Evolutionary conservation across 352 stramenopile genomes (phyloP).

Genomic region (Phytophthora ramorum): DNA sequence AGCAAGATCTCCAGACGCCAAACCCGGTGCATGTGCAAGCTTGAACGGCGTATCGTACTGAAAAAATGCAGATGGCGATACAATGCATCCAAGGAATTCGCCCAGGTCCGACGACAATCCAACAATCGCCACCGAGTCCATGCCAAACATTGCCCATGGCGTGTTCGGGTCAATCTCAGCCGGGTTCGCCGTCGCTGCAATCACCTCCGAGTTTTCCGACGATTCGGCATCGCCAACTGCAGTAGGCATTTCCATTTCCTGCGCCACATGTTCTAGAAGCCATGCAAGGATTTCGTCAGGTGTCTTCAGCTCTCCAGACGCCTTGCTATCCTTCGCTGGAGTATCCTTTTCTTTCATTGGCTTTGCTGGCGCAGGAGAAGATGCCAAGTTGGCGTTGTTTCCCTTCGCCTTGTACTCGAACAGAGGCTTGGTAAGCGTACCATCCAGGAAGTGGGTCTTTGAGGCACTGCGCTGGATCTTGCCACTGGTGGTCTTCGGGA

Average conservation of each 20-base stretch:
- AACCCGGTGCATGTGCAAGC: constrained; percentile 59
- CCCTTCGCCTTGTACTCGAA: constrained; percentile 61
- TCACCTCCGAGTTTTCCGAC: constrained; percentile 10
- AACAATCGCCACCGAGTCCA: constrained; percentile 77
- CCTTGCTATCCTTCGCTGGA: constrained; percentile 21
- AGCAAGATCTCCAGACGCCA: constrained; percentile 66
- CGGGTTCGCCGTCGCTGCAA: constrained; percentile 18
- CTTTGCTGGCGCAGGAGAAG: constrained; percentile 21
- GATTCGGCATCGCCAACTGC: constrained; percentile 13
- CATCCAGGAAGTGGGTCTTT: constrained; percentile 63
- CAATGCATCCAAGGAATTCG: constrained; percentile 73
- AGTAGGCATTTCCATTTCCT: constrained; percentile 45
- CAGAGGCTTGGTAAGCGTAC: constrained; percentile 54
- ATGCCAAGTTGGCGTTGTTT: constrained; percentile 8
- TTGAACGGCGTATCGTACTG: constrained; percentile 72
- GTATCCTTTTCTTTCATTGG: constrained; percentile 10
- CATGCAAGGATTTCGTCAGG: constrained; percentile 76
- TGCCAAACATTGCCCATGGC: constrained; percentile 66
- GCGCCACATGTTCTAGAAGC: constrained; percentile 68
- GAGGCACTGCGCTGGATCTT: constrained; percentile 84
- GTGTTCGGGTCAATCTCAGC: constrained; percentile 59
- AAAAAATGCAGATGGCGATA: constrained; percentile 74
- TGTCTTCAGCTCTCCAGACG: constrained; percentile 55
- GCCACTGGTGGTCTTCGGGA: constrained; percentile 86
- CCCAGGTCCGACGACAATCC: constrained; percentile 67